These are phyloP conservation scores for Neospermospora avenae DNA, from an alignment of 2,329 filamentous ascomycete species.

Conservation along the genomic window DNA sequence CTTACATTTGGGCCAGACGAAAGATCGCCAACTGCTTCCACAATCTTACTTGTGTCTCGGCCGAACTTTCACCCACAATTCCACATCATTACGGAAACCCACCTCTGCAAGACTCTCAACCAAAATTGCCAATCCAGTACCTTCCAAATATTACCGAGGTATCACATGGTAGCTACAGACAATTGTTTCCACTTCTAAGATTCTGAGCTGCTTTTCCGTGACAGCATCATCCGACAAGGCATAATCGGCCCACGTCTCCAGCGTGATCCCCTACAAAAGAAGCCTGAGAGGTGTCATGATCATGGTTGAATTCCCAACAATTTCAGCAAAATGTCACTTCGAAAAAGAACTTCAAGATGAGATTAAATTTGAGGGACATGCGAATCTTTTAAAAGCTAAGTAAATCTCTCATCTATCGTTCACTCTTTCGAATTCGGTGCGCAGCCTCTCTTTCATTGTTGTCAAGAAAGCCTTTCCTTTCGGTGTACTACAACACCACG, in stretches of 20 bases:
- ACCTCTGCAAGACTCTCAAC: too few species aligned
- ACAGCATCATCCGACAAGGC: too few species aligned
- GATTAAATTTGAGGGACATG: not conserved
- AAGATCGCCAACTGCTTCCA: too few species aligned
- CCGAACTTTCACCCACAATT: too few species aligned
- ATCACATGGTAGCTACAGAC: too few species aligned
- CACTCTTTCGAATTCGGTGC: not conserved
- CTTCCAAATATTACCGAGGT: too few species aligned
- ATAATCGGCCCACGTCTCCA: not conserved
- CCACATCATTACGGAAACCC: too few species aligned
- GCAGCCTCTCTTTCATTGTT: not conserved
- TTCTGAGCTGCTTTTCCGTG: too few species aligned
- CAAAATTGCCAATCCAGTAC: too few species aligned
- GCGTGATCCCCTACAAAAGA: not conserved
- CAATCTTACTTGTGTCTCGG: too few species aligned
- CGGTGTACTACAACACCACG: not conserved
- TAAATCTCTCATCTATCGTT: not conserved
- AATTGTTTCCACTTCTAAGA: too few species aligned
- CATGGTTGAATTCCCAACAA: constrained; percentile 2
- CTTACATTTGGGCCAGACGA: too few species aligned
- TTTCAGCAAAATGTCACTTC: not conserved
- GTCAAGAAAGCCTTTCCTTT: not conserved
- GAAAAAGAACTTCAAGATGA: not conserved
- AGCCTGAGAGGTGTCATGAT: not conserved
- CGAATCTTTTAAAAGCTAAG: not conserved